Percentiles rank a stretch among this genome's conserved stretches.
phyloP scores from a whole-genome alignment of 2,329 filamentous ascomycete species.

The Cladophialophora carrionii region DNA sequence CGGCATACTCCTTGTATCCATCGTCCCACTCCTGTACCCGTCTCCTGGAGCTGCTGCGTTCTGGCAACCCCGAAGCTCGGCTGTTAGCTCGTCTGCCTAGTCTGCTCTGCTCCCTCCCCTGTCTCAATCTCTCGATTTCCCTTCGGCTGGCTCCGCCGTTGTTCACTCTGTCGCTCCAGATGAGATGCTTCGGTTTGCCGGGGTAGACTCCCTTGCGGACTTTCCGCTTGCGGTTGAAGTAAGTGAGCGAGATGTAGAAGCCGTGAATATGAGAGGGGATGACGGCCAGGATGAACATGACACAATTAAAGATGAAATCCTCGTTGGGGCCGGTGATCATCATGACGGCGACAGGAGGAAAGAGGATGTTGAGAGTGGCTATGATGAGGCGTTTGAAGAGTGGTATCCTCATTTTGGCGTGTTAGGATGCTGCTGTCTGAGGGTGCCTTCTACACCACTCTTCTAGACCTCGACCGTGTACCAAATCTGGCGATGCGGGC shows the following conservation, averaged over 20 bases:
- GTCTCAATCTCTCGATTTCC: slow-evolving; percentile 41
- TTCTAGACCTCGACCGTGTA: not conserved
- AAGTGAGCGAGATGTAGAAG: slow-evolving; percentile 48
- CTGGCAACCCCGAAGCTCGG: not conserved
- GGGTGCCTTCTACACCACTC: not conserved
- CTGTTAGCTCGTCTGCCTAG: slow-evolving; percentile 22
- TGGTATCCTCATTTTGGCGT: slow-evolving; percentile 31
- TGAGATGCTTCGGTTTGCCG: slow-evolving; percentile 43
- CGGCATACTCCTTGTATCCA: slow-evolving; percentile 25
- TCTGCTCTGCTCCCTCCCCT: slow-evolving; percentile 30
- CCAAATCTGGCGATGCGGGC: not conserved
- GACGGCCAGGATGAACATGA: slow-evolving; percentile 48
- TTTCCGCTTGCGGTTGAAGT: slow-evolving; percentile 46
- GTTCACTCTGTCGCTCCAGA: slow-evolving; percentile 44
- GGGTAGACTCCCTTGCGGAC: slow-evolving; percentile 46
- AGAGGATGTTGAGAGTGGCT: slow-evolving; percentile 47
- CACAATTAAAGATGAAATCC: slow-evolving; percentile 46
- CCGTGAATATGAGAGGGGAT: slow-evolving; percentile 49
- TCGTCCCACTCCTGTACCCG: slow-evolving; percentile 27
- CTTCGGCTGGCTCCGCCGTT: slow-evolving; percentile 45
- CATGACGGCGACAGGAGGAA: slow-evolving; percentile 46
- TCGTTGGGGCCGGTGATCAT: slow-evolving; percentile 45
- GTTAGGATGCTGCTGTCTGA: not conserved
- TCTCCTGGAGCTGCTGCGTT: slow-evolving; percentile 5
- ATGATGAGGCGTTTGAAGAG: slow-evolving; percentile 44